phyloP scores from a whole-genome alignment of 176 grass and related monocot genomes.

The Aegilops tauschii region DNA sequence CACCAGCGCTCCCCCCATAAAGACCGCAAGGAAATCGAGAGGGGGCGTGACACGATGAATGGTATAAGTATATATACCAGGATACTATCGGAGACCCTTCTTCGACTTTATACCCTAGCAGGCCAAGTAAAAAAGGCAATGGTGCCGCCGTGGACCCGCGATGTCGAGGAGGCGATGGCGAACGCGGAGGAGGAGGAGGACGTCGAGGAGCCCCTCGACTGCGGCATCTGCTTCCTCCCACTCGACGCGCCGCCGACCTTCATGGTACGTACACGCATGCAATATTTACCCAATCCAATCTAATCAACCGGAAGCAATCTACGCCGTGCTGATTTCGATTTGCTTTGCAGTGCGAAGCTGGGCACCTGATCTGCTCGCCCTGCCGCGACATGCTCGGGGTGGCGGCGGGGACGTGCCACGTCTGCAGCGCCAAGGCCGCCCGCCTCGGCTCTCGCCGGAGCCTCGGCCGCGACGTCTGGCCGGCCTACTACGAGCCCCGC shows the following conservation, averaged over 20 bases:
- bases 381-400: neutral
- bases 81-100: neutral
- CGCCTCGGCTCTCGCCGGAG: neutral
- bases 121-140: neutral
- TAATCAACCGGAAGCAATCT: neutral
- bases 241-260: neutral
- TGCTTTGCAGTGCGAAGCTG: neutral
- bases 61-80: neutral
- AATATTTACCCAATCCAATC: neutral
- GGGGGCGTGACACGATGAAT: neutral
- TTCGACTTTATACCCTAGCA: neutral
- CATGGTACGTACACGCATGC: neutral
- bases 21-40: neutral
- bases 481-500: neutral
- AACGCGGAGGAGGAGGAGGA: neutral
- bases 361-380: constrained; percentile 20
- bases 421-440: neutral
- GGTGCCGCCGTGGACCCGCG: neutral
- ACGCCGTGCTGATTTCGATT: neutral
- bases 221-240: constrained; percentile 12
- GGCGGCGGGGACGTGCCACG: neutral
- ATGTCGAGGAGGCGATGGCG: neutral
- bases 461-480: constrained; percentile 3
- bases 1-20: neutral
- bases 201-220: neutral